These are phyloP conservation scores for Jacaranda mimosifolia DNA, from an alignment of 257 asterid species.

Conservation along the genomic window DNA sequence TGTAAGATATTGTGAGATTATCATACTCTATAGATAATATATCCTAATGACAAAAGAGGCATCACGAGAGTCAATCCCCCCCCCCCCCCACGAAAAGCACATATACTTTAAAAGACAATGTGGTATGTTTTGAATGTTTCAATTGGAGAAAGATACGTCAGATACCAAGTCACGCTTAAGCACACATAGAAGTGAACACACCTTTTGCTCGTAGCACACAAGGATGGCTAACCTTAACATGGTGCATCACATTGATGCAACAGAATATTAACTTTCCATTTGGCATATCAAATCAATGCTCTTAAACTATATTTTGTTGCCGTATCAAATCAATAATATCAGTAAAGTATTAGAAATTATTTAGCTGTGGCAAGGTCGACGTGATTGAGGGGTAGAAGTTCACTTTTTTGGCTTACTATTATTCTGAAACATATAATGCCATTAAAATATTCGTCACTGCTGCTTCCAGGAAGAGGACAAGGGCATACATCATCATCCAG, in stretches of 20 bases:
- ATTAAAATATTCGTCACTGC: constrained; percentile 26
- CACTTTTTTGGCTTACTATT: constrained; percentile 16
- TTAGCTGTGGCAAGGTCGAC: neutral
- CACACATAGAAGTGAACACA: neutral
- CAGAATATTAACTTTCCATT: neutral
- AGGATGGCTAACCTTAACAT: neutral
- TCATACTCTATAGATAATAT: neutral
- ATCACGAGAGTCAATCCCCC: neutral
- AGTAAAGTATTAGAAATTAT: neutral
- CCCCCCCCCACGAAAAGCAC: too few species aligned
- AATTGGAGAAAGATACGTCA: neutral
- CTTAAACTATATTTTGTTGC: neutral
- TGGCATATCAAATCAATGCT: neutral
- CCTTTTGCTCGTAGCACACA: neutral
- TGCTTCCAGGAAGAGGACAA: constrained; percentile 76
- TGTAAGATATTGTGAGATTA: too few species aligned
- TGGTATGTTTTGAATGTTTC: neutral
- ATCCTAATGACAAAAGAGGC: neutral
- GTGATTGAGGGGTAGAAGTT: constrained; percentile 12
- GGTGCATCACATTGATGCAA: neutral
- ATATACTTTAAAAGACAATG: too few species aligned
- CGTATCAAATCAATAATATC: constrained; percentile 17
- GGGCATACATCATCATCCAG: constrained; percentile 61
- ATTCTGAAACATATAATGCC: neutral
- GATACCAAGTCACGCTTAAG: neutral